These are phyloP conservation scores for Xerophyta viscosa DNA, from an alignment of 106 monocot species.

Conservation along the genomic window DNA sequence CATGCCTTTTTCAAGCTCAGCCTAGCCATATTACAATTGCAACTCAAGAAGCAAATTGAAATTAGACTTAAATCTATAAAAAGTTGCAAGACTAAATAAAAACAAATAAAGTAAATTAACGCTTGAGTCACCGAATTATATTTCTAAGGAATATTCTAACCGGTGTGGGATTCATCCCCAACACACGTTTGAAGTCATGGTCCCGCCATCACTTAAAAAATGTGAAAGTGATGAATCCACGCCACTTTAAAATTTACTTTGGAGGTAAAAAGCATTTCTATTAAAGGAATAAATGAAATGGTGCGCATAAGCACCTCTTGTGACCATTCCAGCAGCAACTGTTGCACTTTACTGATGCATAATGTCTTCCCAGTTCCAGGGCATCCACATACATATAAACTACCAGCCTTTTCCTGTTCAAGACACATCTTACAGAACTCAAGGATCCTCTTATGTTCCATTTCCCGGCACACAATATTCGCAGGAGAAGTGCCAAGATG, in stretches of 20 bases:
- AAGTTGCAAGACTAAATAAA: too few relatives aligned
- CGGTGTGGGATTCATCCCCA: too few relatives aligned
- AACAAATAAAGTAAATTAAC: too few relatives aligned
- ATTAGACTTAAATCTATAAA: too few relatives aligned
- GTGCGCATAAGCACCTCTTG: slow-evolving; percentile 32
- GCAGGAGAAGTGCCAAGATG: slow-evolving; percentile 63
- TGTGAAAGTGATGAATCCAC: background rate
- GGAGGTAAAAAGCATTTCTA: background rate
- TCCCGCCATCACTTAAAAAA: too few relatives aligned
- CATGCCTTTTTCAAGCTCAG: too few relatives aligned
- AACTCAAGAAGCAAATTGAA: too few relatives aligned
- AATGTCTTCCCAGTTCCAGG: slow-evolving; percentile 96
- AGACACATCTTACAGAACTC: slow-evolving; percentile 74
- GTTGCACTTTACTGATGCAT: slow-evolving; percentile 46
- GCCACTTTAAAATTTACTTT: background rate
- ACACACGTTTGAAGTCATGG: too few relatives aligned
- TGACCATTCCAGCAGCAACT: slow-evolving; percentile 49
- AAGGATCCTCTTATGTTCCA: slow-evolving; percentile 57
- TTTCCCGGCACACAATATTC: slow-evolving; percentile 67
- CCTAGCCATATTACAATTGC: too few relatives aligned
- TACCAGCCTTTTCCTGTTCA: slow-evolving; percentile 45
- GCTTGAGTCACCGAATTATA: too few relatives aligned
- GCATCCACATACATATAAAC: slow-evolving; percentile 88
- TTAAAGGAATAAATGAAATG: background rate
- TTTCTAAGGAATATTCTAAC: too few relatives aligned